Conservation (phyloP, 1,284 basidiomycete species). For the Ustilago lituana region DNA sequence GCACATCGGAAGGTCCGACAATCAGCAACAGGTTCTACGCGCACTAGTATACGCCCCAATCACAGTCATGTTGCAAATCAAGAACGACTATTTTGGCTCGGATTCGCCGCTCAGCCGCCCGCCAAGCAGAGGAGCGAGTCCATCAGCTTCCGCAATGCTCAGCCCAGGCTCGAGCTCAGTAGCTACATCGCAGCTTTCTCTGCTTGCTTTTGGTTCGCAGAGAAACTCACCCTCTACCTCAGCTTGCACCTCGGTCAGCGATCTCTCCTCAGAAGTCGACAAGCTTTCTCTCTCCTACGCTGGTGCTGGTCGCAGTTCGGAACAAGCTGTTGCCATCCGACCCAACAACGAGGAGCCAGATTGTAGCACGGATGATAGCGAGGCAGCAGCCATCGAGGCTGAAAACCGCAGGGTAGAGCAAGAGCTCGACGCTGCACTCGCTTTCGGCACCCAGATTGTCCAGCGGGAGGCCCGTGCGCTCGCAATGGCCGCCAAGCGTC, state of each 20-base stretch:
- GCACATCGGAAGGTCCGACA: not conserved
- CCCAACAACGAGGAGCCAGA: constrained; percentile 11
- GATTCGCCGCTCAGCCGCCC: constrained; percentile 20
- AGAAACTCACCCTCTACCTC: constrained; percentile 35
- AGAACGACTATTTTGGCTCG: constrained; percentile 39
- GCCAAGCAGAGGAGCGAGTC: constrained; percentile 33
- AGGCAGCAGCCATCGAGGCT: constrained; percentile 33
- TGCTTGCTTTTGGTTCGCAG: constrained; percentile 25
- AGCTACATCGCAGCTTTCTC: constrained; percentile 33
- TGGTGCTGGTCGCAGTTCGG: not conserved
- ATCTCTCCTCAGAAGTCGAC: constrained; percentile 29
- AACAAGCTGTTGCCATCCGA: no score
- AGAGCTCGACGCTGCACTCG: constrained; percentile 41
- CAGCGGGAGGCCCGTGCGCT: constrained; percentile 49
- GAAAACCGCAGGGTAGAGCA: constrained; percentile 34
- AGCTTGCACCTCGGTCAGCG: constrained; percentile 46
- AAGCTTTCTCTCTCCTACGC: constrained; percentile 21
- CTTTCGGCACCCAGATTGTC: constrained; percentile 37
- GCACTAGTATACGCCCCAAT: not conserved
- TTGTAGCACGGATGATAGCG: constrained; percentile 22
- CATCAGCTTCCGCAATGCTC: constrained; percentile 22
- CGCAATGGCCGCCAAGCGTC: constrained; percentile 39
- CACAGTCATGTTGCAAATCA: constrained; percentile 13
- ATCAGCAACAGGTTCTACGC: not conserved
- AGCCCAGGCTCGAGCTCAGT: constrained; percentile 35